Conservation (phyloP, 805 yeast genomes). For the Teunomyces barrocoloradensis region DNA sequence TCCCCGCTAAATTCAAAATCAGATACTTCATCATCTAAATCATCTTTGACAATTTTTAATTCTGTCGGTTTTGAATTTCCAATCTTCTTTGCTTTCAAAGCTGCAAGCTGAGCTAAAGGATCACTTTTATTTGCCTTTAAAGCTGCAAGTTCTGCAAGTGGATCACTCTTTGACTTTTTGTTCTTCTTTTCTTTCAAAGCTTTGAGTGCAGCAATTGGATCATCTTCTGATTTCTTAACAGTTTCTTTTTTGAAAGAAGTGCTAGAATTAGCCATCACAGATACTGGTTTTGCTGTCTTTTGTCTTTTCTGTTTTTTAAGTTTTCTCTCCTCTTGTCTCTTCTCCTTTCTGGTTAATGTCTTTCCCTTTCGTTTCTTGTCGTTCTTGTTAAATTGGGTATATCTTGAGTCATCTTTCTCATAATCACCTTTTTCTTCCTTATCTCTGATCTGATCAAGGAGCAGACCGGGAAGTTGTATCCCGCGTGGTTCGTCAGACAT, state of each 20-base stretch:
- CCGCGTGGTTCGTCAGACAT: slow-evolving; percentile 31
- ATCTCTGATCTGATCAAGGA: slow-evolving; percentile 49
- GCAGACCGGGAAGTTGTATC: slow-evolving; percentile 54
- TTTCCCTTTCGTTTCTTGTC: slow-evolving; percentile 23
- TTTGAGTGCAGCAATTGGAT: slow-evolving; percentile 13
- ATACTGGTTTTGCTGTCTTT: slow-evolving; percentile 2
- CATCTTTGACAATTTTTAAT: slow-evolving; percentile 28
- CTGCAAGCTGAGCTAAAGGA: slow-evolving; percentile 22
- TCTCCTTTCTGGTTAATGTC: slow-evolving; percentile 32
- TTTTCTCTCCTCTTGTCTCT: slow-evolving; percentile 33
- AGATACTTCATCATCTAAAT: slow-evolving; percentile 13
- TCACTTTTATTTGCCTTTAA: slow-evolving; percentile 15
- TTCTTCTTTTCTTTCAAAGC: slow-evolving; percentile 11
- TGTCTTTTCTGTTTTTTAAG: slow-evolving; percentile 30
- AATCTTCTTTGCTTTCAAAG: slow-evolving; percentile 11
- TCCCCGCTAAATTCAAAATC: slow-evolving; percentile 18
- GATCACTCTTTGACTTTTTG: slow-evolving; percentile 8
- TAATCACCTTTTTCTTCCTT: slow-evolving; percentile 44
- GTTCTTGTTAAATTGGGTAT: slow-evolving; percentile 10
- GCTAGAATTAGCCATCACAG: neutral
- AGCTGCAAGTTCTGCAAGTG: slow-evolving; percentile 9
- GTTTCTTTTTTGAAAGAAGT: slow-evolving; percentile 3
- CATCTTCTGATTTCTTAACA: slow-evolving; percentile 7
- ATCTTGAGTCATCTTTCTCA: slow-evolving; percentile 31
- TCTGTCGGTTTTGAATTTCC: neutral